Percentiles rank a stretch among this genome's conserved stretches.
Evolutionary conservation across 1,139 yeast species (phyloP).

Genomic region (Candida dubliniensis): DNA sequence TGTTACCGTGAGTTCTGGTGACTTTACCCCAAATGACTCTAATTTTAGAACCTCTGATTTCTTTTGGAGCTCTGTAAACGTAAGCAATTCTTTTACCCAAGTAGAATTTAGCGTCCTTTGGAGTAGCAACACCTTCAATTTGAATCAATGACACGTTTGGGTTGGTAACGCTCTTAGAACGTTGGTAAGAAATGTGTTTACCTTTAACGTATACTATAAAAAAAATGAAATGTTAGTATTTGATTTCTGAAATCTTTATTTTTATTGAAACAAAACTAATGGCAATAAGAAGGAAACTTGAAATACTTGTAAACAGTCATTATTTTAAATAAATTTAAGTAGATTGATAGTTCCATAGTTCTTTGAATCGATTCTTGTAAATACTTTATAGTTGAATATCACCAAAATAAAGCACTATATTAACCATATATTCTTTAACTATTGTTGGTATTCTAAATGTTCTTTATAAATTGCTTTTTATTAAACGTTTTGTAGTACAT

Average conservation of each 20-base stretch:
- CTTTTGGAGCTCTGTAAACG: constrained; percentile 98
- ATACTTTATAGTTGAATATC: no score
- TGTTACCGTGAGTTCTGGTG: constrained; percentile 98
- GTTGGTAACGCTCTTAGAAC: constrained; percentile 98
- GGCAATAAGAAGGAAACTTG: no score
- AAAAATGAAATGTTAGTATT: constrained; percentile 48
- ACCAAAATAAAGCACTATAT: no score
- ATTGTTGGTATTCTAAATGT: no score
- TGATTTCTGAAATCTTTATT: background rate
- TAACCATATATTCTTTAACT: no score
- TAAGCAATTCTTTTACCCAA: constrained; percentile 99
- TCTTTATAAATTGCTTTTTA: no score
- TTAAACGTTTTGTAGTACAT: no score
- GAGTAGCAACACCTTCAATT: constrained; percentile 90
- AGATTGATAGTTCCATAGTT: no score
- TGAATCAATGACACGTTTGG: constrained; percentile 96
- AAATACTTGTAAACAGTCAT: no score
- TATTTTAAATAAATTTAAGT: background rate
- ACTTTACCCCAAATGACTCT: constrained; percentile 99
- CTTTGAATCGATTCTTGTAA: no score
- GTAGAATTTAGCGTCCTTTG: constrained; percentile 98
- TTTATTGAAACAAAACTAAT: background rate
- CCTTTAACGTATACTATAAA: constrained; percentile 96
- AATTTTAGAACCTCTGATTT: constrained; percentile 97
- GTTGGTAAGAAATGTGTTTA: constrained; percentile 99